These are phyloP conservation scores for Linnemannia schmuckeri DNA, from an alignment of 192 early-diverging fungal species.

Conservation along the genomic window DNA sequence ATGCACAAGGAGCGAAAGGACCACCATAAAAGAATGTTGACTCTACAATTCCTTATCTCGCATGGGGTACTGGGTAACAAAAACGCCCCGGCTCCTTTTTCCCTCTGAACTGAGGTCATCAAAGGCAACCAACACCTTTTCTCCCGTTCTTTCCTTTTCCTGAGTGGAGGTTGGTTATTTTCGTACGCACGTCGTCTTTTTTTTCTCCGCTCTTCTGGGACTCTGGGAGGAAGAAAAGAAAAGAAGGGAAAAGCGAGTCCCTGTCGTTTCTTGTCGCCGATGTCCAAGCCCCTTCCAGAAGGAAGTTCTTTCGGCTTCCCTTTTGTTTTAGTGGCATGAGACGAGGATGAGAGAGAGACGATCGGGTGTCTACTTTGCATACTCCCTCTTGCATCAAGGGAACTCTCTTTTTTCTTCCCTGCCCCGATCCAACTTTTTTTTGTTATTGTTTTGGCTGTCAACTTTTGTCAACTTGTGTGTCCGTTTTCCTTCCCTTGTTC, in stretches of 20 bases:
- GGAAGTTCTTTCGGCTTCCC: not conserved
- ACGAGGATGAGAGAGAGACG: not conserved
- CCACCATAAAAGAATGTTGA: not conserved
- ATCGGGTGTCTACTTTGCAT: conserved; percentile 1
- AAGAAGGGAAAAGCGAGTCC: not conserved
- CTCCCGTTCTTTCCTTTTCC: not conserved
- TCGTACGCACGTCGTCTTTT: not conserved
- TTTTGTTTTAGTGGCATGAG: not conserved
- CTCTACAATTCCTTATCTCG: not conserved
- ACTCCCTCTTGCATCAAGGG: not conserved
- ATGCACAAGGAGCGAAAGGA: not conserved
- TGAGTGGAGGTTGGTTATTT: not conserved
- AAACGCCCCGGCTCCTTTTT: not conserved
- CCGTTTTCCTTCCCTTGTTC: not conserved
- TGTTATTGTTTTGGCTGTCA: not conserved
- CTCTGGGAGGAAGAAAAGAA: not conserved
- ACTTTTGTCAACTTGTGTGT: not conserved
- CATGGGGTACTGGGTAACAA: not conserved
- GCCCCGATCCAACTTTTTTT: conserved; percentile 7
- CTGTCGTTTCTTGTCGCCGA: not conserved
- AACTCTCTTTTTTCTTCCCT: not conserved
- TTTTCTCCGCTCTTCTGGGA: conserved; percentile 2
- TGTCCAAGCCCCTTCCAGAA: not conserved
- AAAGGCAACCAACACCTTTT: not conserved
- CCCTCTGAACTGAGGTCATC: not conserved